Percentiles rank a stretch among this genome's conserved stretches.
Evolutionary conservation across 108 stramenopile species (phyloP).

Genomic region (Stephanodiscus triporus): DNA sequence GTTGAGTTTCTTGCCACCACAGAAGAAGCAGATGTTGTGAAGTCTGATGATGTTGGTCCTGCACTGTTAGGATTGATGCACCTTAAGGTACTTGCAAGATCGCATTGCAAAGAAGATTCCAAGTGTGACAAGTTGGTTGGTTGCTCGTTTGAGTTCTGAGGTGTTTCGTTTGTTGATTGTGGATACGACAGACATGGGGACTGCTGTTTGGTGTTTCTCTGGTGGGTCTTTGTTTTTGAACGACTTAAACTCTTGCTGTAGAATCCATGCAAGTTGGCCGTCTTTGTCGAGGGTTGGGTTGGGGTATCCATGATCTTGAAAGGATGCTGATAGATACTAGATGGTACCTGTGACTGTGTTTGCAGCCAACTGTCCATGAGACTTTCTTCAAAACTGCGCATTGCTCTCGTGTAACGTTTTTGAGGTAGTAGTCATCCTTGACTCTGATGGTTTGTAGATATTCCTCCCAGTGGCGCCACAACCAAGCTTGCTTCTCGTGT

Average conservation of each 20-base stretch:
- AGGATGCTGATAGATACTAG: slow-evolving; percentile 14
- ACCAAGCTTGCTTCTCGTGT: no score
- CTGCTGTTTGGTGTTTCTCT: no score
- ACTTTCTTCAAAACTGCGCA: slow-evolving; percentile 3
- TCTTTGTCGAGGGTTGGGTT: slow-evolving; percentile 8
- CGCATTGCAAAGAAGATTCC: no score
- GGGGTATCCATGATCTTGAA: slow-evolving; percentile 14
- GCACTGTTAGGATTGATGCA: background rate
- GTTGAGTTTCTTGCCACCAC: no score
- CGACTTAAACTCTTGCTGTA: no score
- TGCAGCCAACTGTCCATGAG: slow-evolving; percentile 23
- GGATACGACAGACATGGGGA: no score
- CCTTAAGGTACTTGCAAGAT: slow-evolving; percentile 27
- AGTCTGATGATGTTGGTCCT: slow-evolving; percentile 13
- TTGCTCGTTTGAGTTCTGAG: no score
- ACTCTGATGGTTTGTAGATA: background rate
- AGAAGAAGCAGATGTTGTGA: no score
- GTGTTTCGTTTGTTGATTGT: no score
- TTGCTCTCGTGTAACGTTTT: background rate
- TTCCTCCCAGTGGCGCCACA: background rate
- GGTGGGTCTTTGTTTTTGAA: slow-evolving; percentile 21
- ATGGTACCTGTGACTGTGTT: no score
- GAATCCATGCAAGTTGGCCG: no score
- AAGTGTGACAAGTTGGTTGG: no score
- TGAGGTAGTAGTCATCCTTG: background rate